Evolutionary conservation across 2,329 filamentous ascomycete species (phyloP).

Genomic region (Thielaviopsis punctulata): DNA sequence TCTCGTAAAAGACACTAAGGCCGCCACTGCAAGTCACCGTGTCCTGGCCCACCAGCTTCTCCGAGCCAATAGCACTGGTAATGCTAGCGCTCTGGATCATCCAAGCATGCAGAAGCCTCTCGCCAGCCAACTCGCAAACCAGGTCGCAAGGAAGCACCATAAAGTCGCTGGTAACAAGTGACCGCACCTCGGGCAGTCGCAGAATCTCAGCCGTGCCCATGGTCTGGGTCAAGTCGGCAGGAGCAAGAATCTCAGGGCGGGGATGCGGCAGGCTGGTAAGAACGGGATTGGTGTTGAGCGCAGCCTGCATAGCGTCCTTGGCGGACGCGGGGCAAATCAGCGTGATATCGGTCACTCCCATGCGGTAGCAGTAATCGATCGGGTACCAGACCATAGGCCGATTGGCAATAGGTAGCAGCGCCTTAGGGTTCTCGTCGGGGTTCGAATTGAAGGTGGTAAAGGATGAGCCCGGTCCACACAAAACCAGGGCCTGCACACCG

Average conservation of each 20-base stretch:
- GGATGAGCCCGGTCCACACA: slow-evolving; percentile 68
- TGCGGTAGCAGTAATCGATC: slow-evolving; percentile 69
- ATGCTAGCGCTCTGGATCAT: slow-evolving; percentile 68
- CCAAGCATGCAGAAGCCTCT: slow-evolving; percentile 75
- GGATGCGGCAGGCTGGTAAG: slow-evolving; percentile 57
- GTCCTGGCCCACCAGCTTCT: slow-evolving; percentile 22
- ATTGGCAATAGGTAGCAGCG: slow-evolving; percentile 67
- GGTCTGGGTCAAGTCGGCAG: slow-evolving; percentile 58
- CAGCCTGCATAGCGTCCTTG: slow-evolving; percentile 46
- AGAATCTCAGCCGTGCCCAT: slow-evolving; percentile 83
- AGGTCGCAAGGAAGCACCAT: slow-evolving; percentile 84
- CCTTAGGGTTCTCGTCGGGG: slow-evolving; percentile 66
- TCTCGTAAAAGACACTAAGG: slow-evolving; percentile 81
- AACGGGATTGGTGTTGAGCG: slow-evolving; percentile 61
- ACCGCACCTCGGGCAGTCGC: slow-evolving; percentile 63
- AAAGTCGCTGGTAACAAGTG: slow-evolving; percentile 70
- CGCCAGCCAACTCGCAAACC: slow-evolving; percentile 74
- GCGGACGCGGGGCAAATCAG: slow-evolving; percentile 49
- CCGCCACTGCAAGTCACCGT: slow-evolving; percentile 45
- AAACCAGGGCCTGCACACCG: slow-evolving; percentile 66
- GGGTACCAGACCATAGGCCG: slow-evolving; percentile 83
- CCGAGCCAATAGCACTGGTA: slow-evolving; percentile 38
- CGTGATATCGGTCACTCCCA: slow-evolving; percentile 55
- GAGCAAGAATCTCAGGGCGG: slow-evolving; percentile 59
- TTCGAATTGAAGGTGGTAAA: slow-evolving; percentile 71